Conservation (phyloP, 1,139 yeast species). For the Arxiozyma heterogenica region DNA sequence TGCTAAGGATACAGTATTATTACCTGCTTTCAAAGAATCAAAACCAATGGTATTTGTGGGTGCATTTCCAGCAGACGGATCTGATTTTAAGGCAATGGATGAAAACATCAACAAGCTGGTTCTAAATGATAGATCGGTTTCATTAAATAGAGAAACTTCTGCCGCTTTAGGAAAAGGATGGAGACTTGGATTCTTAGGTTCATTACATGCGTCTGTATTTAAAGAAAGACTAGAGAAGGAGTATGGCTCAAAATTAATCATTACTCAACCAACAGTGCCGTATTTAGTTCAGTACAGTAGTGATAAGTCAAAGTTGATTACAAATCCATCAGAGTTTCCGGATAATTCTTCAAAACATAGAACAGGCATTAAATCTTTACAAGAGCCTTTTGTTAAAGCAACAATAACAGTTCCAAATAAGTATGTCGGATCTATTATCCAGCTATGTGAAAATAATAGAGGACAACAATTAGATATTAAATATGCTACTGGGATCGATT, state of each 20-base stretch:
- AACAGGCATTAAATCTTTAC: conserved; percentile 28
- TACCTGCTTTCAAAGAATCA: conserved; percentile 93
- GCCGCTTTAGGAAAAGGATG: conserved; percentile 96
- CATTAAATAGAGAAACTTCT: conserved; percentile 82
- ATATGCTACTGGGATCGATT: conserved; percentile 63
- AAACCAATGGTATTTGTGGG: conserved; percentile 99
- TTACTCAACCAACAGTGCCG: conserved; percentile 96
- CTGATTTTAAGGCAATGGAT: conserved; percentile 80
- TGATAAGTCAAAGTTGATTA: conserved; percentile 56
- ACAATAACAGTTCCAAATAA: conserved; percentile 88
- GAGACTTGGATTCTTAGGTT: conserved; percentile 92
- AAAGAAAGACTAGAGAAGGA: conserved; percentile 86
- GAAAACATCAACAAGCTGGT: conserved; percentile 85
- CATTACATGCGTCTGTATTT: conserved; percentile 90
- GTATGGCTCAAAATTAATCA: conserved; percentile 84
- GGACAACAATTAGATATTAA: conserved; percentile 77
- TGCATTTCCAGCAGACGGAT: conserved; percentile 94
- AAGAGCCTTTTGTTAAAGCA: conserved; percentile 89
- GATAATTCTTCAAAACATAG: conserved; percentile 7
- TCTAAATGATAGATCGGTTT: conserved; percentile 83
- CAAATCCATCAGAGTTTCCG: conserved; percentile 92
- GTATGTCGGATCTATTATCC: conserved; percentile 77
- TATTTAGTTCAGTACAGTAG: conserved; percentile 60
- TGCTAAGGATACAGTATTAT: conserved; percentile 50
- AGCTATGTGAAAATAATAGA: conserved; percentile 73